A percentile compares a stretch with the other conserved stretches of the same genome.
Conservation (phyloP, 1,284 basidiomycete genomes). For the Neolentinus lepideus region DNA sequence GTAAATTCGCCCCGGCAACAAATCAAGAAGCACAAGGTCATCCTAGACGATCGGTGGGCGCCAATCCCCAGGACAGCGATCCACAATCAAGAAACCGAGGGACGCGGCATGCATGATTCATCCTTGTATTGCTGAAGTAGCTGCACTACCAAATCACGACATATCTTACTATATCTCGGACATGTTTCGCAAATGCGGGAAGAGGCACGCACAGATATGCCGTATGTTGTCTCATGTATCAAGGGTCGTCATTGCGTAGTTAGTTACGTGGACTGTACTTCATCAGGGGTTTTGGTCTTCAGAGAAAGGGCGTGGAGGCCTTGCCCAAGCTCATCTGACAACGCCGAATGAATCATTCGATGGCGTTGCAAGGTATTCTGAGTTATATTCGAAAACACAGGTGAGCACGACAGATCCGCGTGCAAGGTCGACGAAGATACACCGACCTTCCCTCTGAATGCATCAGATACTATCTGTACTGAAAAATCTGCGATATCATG, state of each 20-base stretch:
- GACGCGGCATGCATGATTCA: not conserved
- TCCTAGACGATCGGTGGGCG: not conserved
- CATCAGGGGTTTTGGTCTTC: constrained; percentile 60
- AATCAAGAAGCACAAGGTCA: not conserved
- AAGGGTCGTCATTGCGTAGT: constrained; percentile 4
- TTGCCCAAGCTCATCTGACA: constrained; percentile 59
- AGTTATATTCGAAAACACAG: not conserved
- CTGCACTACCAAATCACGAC: not conserved
- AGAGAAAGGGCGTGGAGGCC: constrained; percentile 75
- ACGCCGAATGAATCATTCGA: constrained; percentile 63
- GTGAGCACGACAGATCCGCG: not conserved
- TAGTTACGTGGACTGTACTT: constrained; percentile 21
- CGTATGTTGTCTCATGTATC: constrained; percentile 4
- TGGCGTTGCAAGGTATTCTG: constrained; percentile 74
- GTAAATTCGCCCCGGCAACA: not conserved
- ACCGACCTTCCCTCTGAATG: constrained; percentile 65
- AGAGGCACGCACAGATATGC: not conserved
- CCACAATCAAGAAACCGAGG: not conserved
- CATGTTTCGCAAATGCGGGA: not conserved
- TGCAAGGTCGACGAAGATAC: constrained; percentile 2
- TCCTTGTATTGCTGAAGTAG: not conserved
- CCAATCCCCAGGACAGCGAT: not conserved
- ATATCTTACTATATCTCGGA: not conserved
- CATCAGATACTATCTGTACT: constrained; percentile 60
- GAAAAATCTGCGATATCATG: constrained; percentile 57